A percentile compares a stretch with the other conserved stretches of the same genome.
phyloP scores from a whole-genome alignment of 768 basidiomycete genomes.

The Melanogaster broomeanus region DNA sequence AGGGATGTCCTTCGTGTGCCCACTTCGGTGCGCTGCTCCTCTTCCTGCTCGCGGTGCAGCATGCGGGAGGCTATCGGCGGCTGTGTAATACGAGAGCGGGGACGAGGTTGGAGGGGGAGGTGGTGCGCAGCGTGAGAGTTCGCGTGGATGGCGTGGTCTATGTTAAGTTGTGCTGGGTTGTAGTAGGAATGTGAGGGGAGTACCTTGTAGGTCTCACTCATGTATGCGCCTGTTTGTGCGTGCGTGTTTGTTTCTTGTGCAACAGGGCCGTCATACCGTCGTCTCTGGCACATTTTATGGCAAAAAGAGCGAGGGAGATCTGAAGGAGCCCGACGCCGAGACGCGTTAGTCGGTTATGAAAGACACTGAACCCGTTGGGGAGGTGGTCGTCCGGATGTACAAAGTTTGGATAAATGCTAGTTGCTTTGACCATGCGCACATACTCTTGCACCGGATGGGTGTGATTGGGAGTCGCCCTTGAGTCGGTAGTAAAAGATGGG shows the following conservation, averaged over 20 bases:
- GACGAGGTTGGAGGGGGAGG: too few relatives aligned
- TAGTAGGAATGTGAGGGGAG: too few relatives aligned
- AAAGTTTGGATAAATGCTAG: slow-evolving; percentile 45
- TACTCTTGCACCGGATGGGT: too few relatives aligned
- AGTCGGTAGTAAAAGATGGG: too few relatives aligned
- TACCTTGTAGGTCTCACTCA: too few relatives aligned
- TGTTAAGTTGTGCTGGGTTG: too few relatives aligned
- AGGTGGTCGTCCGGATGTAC: slow-evolving; percentile 73
- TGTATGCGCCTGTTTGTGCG: not conserved
- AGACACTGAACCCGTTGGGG: slow-evolving; percentile 35
- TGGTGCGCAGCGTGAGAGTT: too few relatives aligned
- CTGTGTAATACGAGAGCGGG: too few relatives aligned
- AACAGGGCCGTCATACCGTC: too few relatives aligned
- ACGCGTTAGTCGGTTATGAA: slow-evolving; percentile 71
- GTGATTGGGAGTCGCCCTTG: too few relatives aligned
- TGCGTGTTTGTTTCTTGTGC: slow-evolving; percentile 38
- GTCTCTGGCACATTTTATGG: slow-evolving; percentile 82
- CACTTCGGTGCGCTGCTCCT: slow-evolving; percentile 75
- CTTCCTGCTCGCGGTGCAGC: slow-evolving; percentile 73
- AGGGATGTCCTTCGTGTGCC: slow-evolving; percentile 84
- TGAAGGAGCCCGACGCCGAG: slow-evolving; percentile 88
- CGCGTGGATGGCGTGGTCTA: too few relatives aligned
- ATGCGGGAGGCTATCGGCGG: slow-evolving; percentile 82
- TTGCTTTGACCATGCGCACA: too few relatives aligned
- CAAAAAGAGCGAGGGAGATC: slow-evolving; percentile 76